phyloP scores from a whole-genome alignment of 73 alveolate genomes.

The Stentor coeruleus region DNA sequence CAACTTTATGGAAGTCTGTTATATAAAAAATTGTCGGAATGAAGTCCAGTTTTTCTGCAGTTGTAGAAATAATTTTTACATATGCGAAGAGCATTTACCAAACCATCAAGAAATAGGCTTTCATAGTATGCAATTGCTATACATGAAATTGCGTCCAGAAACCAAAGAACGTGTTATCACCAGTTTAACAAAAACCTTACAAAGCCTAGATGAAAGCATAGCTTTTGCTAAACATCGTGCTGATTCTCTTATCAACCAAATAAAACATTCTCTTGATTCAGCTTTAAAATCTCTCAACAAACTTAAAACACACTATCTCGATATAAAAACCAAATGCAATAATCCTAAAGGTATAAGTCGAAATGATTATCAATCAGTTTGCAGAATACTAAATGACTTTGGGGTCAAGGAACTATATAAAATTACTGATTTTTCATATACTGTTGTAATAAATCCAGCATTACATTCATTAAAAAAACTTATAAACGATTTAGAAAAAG shows the following conservation, averaged over 20 bases:
- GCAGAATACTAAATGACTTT: neutral
- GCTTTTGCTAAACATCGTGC: neutral
- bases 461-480: neutral
- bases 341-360: neutral
- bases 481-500: too few relatives aligned
- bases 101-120: constrained; percentile 1
- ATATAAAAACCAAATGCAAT: neutral
- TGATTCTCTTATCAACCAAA: neutral
- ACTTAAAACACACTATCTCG: neutral
- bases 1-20: neutral
- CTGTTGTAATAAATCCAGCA: neutral
- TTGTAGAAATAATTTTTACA: neutral
- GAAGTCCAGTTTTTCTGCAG: neutral
- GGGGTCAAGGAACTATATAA: neutral
- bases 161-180: neutral
- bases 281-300: neutral
- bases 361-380: neutral
- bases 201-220: neutral
- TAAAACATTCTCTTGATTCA: neutral
- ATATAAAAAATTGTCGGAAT: neutral
- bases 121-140: neutral
- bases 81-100: constrained; percentile 19
- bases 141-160: neutral
- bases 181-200: neutral
- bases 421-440: neutral